phyloP scores from a whole-genome alignment of 805 yeast genomes.

The Metschnikowia henanensis region DNA sequence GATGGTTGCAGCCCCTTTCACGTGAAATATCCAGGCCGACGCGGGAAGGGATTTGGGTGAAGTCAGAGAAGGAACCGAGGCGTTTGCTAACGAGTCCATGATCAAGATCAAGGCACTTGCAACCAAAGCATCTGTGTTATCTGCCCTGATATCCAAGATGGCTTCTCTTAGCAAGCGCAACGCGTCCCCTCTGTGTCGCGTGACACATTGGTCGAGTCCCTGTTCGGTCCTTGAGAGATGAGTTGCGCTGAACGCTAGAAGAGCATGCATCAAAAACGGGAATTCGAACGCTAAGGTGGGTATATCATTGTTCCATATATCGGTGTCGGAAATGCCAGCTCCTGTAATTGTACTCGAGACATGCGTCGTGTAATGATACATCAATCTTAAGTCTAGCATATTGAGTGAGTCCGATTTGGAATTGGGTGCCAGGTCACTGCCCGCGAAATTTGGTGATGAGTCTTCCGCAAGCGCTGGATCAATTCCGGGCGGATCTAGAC shows the following conservation, averaged over 20 bases:
- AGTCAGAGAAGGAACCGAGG: slow-evolving; percentile 56
- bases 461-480: background rate
- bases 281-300: slow-evolving; percentile 85
- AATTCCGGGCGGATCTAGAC: background rate
- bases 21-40: slow-evolving; percentile 96
- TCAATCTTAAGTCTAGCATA: slow-evolving; percentile 73
- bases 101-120: slow-evolving; percentile 88
- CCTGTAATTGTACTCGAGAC: slow-evolving; percentile 88
- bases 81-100: slow-evolving; percentile 94
- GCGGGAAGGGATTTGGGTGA: slow-evolving; percentile 71
- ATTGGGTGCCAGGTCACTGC: background rate
- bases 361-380: slow-evolving; percentile 83
- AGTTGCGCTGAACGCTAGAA: slow-evolving; percentile 89
- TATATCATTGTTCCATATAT: slow-evolving; percentile 85
- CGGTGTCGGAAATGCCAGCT: slow-evolving; percentile 84
- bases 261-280: slow-evolving; percentile 90
- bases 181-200: slow-evolving; percentile 87
- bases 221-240: slow-evolving; percentile 78
- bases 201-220: slow-evolving; percentile 78
- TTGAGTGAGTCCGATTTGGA: slow-evolving; percentile 39
- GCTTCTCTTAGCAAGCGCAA: slow-evolving; percentile 78
- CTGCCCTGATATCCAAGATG: slow-evolving; percentile 76
- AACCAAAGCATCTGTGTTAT: slow-evolving; percentile 89
- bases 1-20: slow-evolving; percentile 95
- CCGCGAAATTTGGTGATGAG: background rate